Evolutionary conservation across 306 rosid genomes (phyloP).

Genomic region (Fragaria vesca): DNA sequence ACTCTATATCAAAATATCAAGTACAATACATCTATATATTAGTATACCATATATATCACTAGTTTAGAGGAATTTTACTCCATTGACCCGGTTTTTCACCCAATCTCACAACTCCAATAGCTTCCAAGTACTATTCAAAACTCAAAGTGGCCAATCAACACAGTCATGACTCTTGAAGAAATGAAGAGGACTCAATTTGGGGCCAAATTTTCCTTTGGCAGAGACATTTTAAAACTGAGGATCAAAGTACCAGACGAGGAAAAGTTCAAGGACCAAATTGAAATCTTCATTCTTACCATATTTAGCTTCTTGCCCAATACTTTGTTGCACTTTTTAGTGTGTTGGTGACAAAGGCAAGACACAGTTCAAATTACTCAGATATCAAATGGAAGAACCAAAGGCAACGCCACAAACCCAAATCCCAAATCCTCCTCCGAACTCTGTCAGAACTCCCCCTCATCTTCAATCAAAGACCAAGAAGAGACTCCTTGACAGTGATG

Average conservation of each 20-base stretch:
- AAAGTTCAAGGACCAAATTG: neutral
- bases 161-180: too few species aligned
- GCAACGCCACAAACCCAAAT: neutral
- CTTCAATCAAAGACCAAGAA: constrained; percentile 33
- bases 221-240: neutral
- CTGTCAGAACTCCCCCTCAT: constrained; percentile 21
- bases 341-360: neutral
- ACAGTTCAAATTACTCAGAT: neutral
- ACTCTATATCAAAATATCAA: too few species aligned
- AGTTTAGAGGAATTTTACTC: too few species aligned
- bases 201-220: too few species aligned
- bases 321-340: neutral
- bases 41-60: too few species aligned
- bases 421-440: constrained; percentile 25
- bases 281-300: neutral
- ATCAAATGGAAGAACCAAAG: constrained; percentile 28
- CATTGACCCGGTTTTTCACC: too few species aligned
- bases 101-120: too few species aligned
- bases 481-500: constrained; percentile 49
- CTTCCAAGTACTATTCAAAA: too few species aligned
- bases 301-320: neutral
- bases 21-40: too few species aligned
- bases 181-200: too few species aligned
- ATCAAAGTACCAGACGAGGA: neutral
- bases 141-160: too few species aligned